phyloP scores from a whole-genome alignment of 768 basidiomycete species.

The Podaxis sp. region DNA sequence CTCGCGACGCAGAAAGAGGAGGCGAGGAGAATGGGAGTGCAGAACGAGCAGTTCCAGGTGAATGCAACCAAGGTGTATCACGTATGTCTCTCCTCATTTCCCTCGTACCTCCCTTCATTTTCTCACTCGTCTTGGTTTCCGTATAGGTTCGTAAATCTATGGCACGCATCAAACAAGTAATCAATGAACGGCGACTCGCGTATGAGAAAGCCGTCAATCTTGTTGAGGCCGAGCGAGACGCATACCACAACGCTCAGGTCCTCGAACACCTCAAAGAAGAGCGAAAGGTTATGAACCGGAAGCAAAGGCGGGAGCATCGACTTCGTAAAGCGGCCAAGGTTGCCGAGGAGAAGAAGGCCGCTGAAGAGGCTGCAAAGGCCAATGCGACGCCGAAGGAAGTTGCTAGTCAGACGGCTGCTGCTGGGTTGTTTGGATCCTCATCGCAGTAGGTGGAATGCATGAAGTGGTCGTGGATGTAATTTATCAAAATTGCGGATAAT shows the following conservation, averaged over 20 bases:
- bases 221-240: slow-evolving; percentile 32
- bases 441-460: neutral
- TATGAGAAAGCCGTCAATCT: slow-evolving; percentile 68
- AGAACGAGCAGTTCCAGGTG: slow-evolving; percentile 29
- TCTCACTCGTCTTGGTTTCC: neutral
- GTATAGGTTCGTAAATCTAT: slow-evolving; percentile 87
- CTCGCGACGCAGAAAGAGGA: slow-evolving; percentile 87
- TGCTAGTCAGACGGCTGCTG: slow-evolving; percentile 23
- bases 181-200: slow-evolving; percentile 87
- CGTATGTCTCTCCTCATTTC: slow-evolving; percentile 31
- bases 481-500: neutral
- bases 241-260: slow-evolving; percentile 22
- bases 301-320: neutral
- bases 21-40: slow-evolving; percentile 58
- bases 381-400: slow-evolving; percentile 1
- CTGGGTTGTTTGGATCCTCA: slow-evolving; percentile 22
- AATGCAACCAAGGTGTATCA: slow-evolving; percentile 40
- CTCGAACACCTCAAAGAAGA: slow-evolving; percentile 15
- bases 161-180: slow-evolving; percentile 92
- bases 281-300: neutral
- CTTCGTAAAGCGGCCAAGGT: slow-evolving; percentile 1
- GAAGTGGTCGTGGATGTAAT: neutral
- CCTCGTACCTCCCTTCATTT: neutral
- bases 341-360: neutral
- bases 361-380: neutral